These are phyloP conservation scores for Penstemon davidsonii DNA, from an alignment of 257 asterid species.

Conservation along the genomic window DNA sequence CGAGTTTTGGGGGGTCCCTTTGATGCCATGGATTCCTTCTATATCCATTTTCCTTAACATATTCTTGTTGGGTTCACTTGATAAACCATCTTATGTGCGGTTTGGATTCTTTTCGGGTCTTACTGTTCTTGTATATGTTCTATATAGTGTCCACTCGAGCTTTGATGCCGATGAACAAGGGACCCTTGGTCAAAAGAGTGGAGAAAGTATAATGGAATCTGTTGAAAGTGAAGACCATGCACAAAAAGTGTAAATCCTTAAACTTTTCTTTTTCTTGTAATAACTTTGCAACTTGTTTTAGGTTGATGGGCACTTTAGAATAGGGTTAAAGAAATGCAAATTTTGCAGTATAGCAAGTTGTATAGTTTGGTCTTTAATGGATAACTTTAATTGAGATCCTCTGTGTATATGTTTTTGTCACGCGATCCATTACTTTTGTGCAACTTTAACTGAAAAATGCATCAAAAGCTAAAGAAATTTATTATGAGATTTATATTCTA, in stretches of 20 bases:
- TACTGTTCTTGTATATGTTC: slow-evolving; percentile 56
- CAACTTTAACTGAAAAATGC: slow-evolving; percentile 29
- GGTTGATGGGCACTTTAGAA: slow-evolving; percentile 29
- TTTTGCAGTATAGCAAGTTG: slow-evolving; percentile 38
- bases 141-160: slow-evolving; percentile 89
- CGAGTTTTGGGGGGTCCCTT: slow-evolving; percentile 91
- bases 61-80: slow-evolving; percentile 77
- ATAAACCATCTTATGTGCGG: slow-evolving; percentile 59
- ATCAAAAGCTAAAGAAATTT: slow-evolving; percentile 22
- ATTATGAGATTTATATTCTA: not conserved
- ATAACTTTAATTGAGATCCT: slow-evolving; percentile 27
- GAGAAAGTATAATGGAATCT: slow-evolving; percentile 53
- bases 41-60: slow-evolving; percentile 79
- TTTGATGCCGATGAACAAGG: slow-evolving; percentile 85
- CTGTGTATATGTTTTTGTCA: slow-evolving; percentile 25
- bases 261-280: slow-evolving; percentile 9
- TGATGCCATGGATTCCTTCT: slow-evolving; percentile 98
- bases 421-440: slow-evolving; percentile 33
- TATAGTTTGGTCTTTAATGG: slow-evolving; percentile 29
- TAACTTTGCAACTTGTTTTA: slow-evolving; percentile 33
- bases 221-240: slow-evolving; percentile 48
- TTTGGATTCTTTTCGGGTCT: slow-evolving; percentile 81
- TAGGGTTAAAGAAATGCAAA: slow-evolving; percentile 28
- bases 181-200: slow-evolving; percentile 48
- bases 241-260: slow-evolving; percentile 42